Conservation (phyloP, 805 yeast genomes). For the Barnettozyma siamensis region DNA sequence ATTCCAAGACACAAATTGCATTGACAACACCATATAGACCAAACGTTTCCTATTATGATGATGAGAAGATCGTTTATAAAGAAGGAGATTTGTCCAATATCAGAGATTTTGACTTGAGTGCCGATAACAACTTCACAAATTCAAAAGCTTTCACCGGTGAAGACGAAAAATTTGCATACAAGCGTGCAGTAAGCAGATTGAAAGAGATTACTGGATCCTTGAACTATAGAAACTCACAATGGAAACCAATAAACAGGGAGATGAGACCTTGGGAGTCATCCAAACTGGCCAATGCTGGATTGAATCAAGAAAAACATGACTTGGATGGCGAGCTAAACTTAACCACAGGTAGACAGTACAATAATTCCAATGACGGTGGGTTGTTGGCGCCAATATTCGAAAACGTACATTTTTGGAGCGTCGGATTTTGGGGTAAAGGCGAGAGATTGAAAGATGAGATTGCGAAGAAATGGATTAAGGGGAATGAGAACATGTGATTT, state of each 20-base stretch:
- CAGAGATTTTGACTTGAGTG: conserved; percentile 17
- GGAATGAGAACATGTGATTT: conserved; percentile 25
- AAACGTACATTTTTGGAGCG: conserved; percentile 58
- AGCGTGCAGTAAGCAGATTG: conserved; percentile 63
- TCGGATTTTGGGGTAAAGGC: conserved; percentile 57
- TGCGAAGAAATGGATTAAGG: conserved; percentile 52
- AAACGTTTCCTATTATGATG: conserved; percentile 57
- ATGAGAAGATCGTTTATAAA: conserved; percentile 32
- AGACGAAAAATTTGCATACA: conserved; percentile 69
- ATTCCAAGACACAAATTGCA: conserved; percentile 55
- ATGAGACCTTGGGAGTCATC: conserved; percentile 55
- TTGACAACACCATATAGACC: conserved; percentile 63
- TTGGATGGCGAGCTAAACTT: conserved; percentile 19
- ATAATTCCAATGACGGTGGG: conserved; percentile 10
- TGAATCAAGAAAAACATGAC: conserved; percentile 1
- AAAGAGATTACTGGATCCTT: conserved; percentile 51
- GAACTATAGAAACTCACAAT: conserved; percentile 45
- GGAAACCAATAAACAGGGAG: conserved; percentile 48
- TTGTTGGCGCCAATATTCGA: conserved; percentile 36
- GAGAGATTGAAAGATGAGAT: conserved; percentile 44
- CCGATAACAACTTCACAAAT: conserved; percentile 37
- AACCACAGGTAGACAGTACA: conserved; percentile 18
- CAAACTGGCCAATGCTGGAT: conserved; percentile 17
- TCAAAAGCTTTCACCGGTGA: conserved; percentile 64
- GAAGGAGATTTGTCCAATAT: conserved; percentile 21